Evolutionary conservation across 2,329 filamentous ascomycete species (phyloP).

Genomic region (Colletotrichum sp.): DNA sequence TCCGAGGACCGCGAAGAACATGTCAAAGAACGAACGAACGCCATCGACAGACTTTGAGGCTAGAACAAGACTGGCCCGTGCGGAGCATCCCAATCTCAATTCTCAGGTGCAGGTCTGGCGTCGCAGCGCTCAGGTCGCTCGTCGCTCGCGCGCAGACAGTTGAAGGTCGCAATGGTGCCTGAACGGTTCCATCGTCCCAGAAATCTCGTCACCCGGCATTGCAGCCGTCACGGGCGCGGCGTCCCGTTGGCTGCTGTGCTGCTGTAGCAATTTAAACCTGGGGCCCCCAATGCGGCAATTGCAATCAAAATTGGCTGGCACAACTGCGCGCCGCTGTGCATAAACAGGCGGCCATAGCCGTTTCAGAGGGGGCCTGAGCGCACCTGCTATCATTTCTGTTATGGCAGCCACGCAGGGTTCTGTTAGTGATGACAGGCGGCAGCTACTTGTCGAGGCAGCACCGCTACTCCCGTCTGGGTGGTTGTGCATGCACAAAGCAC

Average conservation of each 20-base stretch:
- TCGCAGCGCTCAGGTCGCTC: background rate
- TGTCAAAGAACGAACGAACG: background rate
- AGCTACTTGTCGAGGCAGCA: background rate
- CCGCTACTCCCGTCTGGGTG: background rate
- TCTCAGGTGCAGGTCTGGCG: background rate
- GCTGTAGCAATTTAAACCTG: constrained; percentile 1
- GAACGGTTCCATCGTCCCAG: background rate
- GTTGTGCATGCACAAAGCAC: constrained; percentile 13
- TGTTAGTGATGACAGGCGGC: constrained; percentile 9
- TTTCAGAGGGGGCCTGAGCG: background rate
- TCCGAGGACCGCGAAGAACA: background rate
- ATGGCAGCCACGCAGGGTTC: fast-evolving
- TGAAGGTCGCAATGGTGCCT: background rate
- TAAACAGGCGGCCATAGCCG: background rate
- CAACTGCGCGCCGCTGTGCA: background rate
- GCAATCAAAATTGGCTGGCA: constrained; percentile 7
- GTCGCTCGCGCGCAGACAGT: background rate
- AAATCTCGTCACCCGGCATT: background rate
- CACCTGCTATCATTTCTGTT: background rate
- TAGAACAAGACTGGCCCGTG: background rate
- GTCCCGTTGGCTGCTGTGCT: constrained; percentile 2
- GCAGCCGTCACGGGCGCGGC: background rate
- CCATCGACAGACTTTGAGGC: background rate
- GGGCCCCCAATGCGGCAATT: constrained; percentile 5
- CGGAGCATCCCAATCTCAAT: background rate